Evolutionary conservation across 345 rosid genomes (phyloP), one percentile per base, ranked within the genome.

Genomic region (Aurinia saxatilis): DNA sequence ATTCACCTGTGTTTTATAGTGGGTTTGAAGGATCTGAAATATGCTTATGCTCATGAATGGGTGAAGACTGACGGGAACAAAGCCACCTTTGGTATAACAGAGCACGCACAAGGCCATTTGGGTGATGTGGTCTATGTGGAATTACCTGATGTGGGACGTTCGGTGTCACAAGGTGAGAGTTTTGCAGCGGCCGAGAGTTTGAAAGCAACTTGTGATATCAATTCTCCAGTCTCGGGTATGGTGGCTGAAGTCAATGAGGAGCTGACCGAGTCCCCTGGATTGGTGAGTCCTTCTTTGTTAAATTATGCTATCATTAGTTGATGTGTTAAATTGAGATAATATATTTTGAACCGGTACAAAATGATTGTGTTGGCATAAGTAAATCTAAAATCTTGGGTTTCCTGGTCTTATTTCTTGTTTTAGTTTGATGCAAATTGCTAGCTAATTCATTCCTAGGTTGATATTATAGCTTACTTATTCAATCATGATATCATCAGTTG

Each of bases 181-280:
- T 93, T 93, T 64, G 97, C 97, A 31, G 99, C 99, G 0, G 96
- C 90, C 35, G 99, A 93, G 71, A 93, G 99, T 67, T 97, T 93
- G 50, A 93, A 93, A 83, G 99, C 99, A 38, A 86, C 96, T 7
- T 90, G 99, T 57, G 99, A 93, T 79, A 49, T 93, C 46, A 77
- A 82, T 65, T 87, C 96, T 55, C 99, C 99, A 11, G 80, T 93
- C 70, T 90, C 96, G 0, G 99, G 99, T 30, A 83, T 46, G n/a
- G n/a, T n/a, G n/a, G n/a, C n/a, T n/a, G n/a, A n/a, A n/a, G n/a
- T n/a, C n/a, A n/a, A n/a, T n/a, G 81, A 78, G 63, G 81, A 75
- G 38, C 86, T 93, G 33, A 78, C 9, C 7, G 47, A 13, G 33
- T 77, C 95, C 47, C 97, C 99, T 54, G 97, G 75, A 42, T 66